Evolutionary conservation across 129 eudicot genomes (phyloP), one percentile per base, ranked within the genome.

Genomic region (Pittosporum tobira): DNA sequence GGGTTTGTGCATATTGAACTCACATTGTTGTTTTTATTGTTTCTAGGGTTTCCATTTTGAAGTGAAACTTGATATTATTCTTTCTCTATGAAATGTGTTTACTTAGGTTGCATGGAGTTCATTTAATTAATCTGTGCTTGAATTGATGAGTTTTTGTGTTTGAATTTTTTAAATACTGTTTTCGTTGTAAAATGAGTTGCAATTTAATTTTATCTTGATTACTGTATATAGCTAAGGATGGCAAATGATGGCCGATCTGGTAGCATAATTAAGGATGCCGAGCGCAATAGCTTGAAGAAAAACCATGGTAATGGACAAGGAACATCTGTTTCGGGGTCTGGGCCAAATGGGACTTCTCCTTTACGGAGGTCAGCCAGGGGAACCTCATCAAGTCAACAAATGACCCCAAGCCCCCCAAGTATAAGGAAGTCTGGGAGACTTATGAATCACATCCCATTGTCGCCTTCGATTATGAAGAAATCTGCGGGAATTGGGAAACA

Each of bases 351-450:
- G 26, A 47, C 64, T 10, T 59, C 66, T 15, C 61, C 73, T 51
- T 59, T 75, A 48, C 72, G 78, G 69, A 74, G 79, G 67, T 81
- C 82, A 29, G 48, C 72, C 25, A 65, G 81, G 68, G 81, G 65
- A 65, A 58, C 75, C 16, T 34, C 81, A 56, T 77, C 84, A 3
- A 66, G 63, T 56, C 69, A 64, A 55, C 80, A 65, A 37, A 52
- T 38, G 46, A 57, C 69, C 34, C 58, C 67, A 55, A 73, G 70
- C 57, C 71, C 76, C 3, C 64, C 38, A 65, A 71, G 58, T 65
- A 71, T 64, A 20, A 61, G 94, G 51, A 88, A 75, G 65, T 84
- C 94, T 46, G 75, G 61, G 71, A 64, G 88, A 45, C 74, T 81
- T 43, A 84, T 67, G 71, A 79, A 72, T 51, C 62, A 6, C 57